These are phyloP conservation scores for Solanum aculeatissimum DNA, from an alignment of 305 asterid genomes.

Conservation along the genomic window DNA sequence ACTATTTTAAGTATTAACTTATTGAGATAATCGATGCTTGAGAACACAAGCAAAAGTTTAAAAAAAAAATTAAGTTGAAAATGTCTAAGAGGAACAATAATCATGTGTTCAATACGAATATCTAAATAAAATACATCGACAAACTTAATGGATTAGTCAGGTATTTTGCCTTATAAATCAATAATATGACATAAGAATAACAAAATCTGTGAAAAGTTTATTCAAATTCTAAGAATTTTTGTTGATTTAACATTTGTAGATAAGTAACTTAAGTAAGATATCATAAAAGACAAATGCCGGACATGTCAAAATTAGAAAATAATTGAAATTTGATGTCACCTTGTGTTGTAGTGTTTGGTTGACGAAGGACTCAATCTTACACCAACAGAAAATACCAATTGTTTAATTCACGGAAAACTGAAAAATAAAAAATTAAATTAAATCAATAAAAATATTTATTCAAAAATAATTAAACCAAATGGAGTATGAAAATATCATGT, in stretches of 20 bases:
- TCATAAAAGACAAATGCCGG: conserved; percentile 1
- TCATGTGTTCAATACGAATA: neutral
- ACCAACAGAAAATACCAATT: neutral
- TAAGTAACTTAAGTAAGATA: neutral
- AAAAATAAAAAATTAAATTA: no score
- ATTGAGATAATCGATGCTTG: neutral
- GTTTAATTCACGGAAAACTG: neutral
- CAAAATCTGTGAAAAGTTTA: neutral
- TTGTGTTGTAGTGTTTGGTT: neutral
- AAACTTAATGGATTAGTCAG: neutral
- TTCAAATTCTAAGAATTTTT: neutral
- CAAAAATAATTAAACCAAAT: no score
- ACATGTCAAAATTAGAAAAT: neutral
- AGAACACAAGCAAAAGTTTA: neutral
- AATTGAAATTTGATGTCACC: neutral
- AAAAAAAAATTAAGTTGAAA: neutral
- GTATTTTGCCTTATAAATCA: neutral
- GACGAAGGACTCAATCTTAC: neutral
- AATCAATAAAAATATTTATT: no score
- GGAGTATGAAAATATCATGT: no score
- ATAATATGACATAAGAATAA: neutral
- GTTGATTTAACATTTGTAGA: neutral
- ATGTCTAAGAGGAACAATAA: neutral
- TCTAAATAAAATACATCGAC: neutral
- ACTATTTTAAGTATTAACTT: neutral